Percentiles rank a stretch among this genome's conserved stretches.
phyloP scores from a whole-genome alignment of 805 yeast genomes.

The Torulaspora maleeae region DNA sequence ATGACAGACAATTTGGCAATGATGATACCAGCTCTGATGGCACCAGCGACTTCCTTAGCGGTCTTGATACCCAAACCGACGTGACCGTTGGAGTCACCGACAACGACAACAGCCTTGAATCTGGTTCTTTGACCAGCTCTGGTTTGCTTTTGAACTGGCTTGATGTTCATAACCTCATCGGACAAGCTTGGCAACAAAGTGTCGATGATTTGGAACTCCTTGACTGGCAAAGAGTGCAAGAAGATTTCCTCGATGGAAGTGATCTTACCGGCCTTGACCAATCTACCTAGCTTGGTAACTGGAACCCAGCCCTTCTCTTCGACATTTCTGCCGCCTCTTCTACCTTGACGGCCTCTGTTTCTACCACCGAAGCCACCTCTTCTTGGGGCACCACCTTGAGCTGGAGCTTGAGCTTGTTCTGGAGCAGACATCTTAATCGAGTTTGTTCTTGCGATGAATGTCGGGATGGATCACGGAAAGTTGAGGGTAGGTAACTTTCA shows the following conservation, averaged over 20 bases:
- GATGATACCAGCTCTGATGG: slow-evolving; percentile 99
- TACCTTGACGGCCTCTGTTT: slow-evolving; percentile 55
- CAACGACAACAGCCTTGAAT: slow-evolving; percentile 99
- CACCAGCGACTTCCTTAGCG: slow-evolving; percentile 99
- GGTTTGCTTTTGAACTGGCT: slow-evolving; percentile 99
- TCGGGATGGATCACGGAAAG: slow-evolving; percentile 52
- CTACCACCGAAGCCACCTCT: slow-evolving; percentile 53
- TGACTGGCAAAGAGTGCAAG: slow-evolving; percentile 98
- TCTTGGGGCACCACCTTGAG: slow-evolving; percentile 30
- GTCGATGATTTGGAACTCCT: slow-evolving; percentile 99
- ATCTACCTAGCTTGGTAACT: slow-evolving; percentile 99
- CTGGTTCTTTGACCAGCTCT: slow-evolving; percentile 99
- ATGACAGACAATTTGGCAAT: slow-evolving; percentile 97
- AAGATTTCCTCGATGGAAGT: slow-evolving; percentile 95
- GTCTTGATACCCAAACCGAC: slow-evolving; percentile 99
- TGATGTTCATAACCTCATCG: slow-evolving; percentile 99
- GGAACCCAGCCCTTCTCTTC: slow-evolving; percentile 99
- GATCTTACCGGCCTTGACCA: slow-evolving; percentile 98
- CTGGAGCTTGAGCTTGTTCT: slow-evolving; percentile 35
- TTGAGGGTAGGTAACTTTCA: slow-evolving; percentile 50
- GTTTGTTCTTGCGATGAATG: slow-evolving; percentile 18
- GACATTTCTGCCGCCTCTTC: slow-evolving; percentile 75
- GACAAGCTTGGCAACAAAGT: slow-evolving; percentile 89
- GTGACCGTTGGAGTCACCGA: slow-evolving; percentile 99
- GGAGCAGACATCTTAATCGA: slow-evolving; percentile 39